phyloP scores from a whole-genome alignment of 176 grass and related monocot species.

The Melocanna baccifera region DNA sequence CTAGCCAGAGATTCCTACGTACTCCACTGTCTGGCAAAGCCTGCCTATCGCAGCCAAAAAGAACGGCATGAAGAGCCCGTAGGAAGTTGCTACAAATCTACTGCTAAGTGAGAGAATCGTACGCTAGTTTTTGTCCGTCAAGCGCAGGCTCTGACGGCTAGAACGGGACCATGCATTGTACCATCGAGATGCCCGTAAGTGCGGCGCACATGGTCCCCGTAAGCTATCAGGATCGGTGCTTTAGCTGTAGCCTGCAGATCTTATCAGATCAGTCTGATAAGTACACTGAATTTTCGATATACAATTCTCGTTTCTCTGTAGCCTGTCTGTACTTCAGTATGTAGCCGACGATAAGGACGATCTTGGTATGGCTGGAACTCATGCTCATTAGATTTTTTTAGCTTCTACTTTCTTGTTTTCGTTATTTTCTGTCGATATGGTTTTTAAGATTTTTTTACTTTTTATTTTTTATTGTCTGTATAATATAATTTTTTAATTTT shows the following conservation, averaged over 20 bases:
- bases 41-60: neutral
- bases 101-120: neutral
- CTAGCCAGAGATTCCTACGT: neutral
- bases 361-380: neutral
- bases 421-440: no score
- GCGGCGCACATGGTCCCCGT: neutral
- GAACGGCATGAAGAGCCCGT: neutral
- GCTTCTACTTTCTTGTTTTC: no score
- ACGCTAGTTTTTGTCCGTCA: neutral
- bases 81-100: neutral
- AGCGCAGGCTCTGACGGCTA: neutral
- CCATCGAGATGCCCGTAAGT: constrained; percentile 2
- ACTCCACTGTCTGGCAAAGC: neutral
- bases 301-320: neutral
- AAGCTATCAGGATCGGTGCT: neutral
- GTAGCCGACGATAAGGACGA: neutral
- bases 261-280: constrained; percentile 28
- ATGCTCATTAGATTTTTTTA: no score
- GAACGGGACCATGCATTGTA: neutral
- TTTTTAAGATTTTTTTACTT: no score
- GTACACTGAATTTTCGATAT: neutral
- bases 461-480: no score
- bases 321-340: neutral
- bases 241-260: neutral
- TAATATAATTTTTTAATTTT: no score